These are phyloP conservation scores for Mycena olivaceomarginata DNA, from an alignment of 768 basidiomycete genomes.

Conservation along the genomic window DNA sequence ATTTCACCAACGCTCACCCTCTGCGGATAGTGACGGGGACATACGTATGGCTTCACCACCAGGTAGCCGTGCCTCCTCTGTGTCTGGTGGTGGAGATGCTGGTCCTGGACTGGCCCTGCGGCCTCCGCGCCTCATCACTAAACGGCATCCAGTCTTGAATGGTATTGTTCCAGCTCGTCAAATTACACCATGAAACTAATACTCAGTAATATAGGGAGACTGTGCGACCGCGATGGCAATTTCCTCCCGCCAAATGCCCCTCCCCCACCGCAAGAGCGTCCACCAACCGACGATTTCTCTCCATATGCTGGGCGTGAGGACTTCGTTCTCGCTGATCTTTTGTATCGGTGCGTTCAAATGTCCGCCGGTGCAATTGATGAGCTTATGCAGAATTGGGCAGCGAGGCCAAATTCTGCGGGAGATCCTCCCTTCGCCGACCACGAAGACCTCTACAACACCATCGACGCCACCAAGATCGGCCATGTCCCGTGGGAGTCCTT, in stretches of 20 bases:
- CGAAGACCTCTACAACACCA: conserved; percentile 44
- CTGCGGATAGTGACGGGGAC: not conserved
- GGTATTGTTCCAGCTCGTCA: not conserved
- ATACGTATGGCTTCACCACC: not conserved
- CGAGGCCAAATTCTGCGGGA: not conserved
- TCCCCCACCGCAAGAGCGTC: not conserved
- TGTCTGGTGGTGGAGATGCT: conserved; percentile 7
- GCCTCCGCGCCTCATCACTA: not conserved
- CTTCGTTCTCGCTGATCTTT: not conserved
- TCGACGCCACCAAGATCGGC: conserved; percentile 47
- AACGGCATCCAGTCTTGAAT: not conserved
- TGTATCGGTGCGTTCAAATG: not conserved
- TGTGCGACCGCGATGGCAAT: not conserved
- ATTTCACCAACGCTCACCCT: not conserved
- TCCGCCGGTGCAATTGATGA: not conserved
- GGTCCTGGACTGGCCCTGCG: not conserved
- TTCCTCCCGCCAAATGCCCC: not conserved
- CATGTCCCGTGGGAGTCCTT: conserved; percentile 49
- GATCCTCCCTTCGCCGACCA: conserved; percentile 47
- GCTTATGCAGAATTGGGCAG: not conserved
- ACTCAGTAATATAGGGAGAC: not conserved
- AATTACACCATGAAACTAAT: not conserved
- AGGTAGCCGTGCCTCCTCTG: not conserved
- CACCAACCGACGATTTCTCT: not conserved
- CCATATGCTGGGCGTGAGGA: not conserved